Percentiles rank a stretch among this genome's conserved stretches.
Evolutionary conservation across 202 grass and related monocot species (phyloP).

Genomic region (Carex sylvatica): DNA sequence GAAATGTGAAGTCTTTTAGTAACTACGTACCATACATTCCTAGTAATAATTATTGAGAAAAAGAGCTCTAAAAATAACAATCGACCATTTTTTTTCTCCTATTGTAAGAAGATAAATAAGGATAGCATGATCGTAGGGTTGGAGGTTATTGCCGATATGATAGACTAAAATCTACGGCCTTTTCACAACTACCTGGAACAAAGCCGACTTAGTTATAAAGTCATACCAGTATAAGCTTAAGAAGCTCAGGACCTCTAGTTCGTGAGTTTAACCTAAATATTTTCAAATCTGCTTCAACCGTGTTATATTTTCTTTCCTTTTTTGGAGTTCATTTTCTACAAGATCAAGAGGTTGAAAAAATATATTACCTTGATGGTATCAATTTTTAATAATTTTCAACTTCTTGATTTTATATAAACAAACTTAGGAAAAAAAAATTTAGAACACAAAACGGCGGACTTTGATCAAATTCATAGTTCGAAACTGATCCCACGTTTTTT

Average conservation of each 20-base stretch:
- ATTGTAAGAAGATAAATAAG: background rate
- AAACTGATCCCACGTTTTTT: background rate
- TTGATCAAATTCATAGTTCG: background rate
- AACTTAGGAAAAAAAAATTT: background rate
- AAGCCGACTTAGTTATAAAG: background rate
- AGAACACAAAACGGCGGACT: background rate
- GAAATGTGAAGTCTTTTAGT: too few species aligned
- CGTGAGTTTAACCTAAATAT: background rate
- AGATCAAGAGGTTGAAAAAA: background rate
- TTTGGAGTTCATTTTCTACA: background rate
- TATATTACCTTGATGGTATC: background rate
- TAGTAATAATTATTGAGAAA: background rate
- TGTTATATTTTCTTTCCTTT: background rate
- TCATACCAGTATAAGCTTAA: background rate
- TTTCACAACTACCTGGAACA: background rate
- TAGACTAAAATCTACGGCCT: background rate
- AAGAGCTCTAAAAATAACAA: background rate
- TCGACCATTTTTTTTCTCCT: background rate
- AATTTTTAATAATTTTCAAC: background rate
- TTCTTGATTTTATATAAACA: background rate
- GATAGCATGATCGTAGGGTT: background rate
- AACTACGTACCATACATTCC: background rate
- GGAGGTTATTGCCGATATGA: background rate
- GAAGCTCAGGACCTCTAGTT: background rate
- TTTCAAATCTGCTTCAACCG: background rate